Evolutionary conservation across 2,329 filamentous ascomycete genomes (phyloP).

Genomic region (Ceratocystis lukuohia): DNA sequence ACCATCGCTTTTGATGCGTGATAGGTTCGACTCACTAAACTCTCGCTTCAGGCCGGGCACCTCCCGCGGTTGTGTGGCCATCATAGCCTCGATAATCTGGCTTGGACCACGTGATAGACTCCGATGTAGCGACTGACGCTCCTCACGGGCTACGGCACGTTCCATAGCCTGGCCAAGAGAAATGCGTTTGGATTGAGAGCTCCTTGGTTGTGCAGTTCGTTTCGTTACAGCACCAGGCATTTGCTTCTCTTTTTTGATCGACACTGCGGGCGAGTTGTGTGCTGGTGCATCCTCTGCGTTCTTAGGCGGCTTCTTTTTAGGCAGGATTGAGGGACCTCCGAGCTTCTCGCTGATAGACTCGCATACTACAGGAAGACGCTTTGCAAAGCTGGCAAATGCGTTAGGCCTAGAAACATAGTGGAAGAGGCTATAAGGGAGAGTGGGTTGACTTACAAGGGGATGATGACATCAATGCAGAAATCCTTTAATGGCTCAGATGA

Average conservation of each 20-base stretch:
- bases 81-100: slow-evolving; percentile 48
- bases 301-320: slow-evolving; percentile 3
- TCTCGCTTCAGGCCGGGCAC: slow-evolving; percentile 54
- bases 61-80: slow-evolving; percentile 52
- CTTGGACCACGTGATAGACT: slow-evolving; percentile 45
- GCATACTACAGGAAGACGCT: slow-evolving; percentile 59
- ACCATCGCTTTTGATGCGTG: slow-evolving; percentile 30
- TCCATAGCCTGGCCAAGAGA: slow-evolving; percentile 23
- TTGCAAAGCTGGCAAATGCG: slow-evolving; percentile 46
- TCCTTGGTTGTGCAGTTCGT: slow-evolving; percentile 43
- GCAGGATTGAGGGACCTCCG: slow-evolving; percentile 53
- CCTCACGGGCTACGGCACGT: slow-evolving; percentile 13
- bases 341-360: slow-evolving; percentile 60
- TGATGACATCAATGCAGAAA: slow-evolving; percentile 68
- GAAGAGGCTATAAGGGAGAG: neutral
- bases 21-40: slow-evolving; percentile 45
- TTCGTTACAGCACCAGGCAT: slow-evolving; percentile 42
- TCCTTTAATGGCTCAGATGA: slow-evolving; percentile 53
- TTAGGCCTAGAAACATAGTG: slow-evolving; percentile 26
- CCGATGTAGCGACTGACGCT: slow-evolving; percentile 26
- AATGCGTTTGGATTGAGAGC: slow-evolving; percentile 45
- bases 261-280: slow-evolving; percentile 32
- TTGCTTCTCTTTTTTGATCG: slow-evolving; percentile 32
- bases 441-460: slow-evolving; percentile 52
- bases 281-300: slow-evolving; percentile 28